Evolutionary conservation across 805 yeast species (phyloP).

Genomic region (Zygosaccharomyces gambellarensis): DNA sequence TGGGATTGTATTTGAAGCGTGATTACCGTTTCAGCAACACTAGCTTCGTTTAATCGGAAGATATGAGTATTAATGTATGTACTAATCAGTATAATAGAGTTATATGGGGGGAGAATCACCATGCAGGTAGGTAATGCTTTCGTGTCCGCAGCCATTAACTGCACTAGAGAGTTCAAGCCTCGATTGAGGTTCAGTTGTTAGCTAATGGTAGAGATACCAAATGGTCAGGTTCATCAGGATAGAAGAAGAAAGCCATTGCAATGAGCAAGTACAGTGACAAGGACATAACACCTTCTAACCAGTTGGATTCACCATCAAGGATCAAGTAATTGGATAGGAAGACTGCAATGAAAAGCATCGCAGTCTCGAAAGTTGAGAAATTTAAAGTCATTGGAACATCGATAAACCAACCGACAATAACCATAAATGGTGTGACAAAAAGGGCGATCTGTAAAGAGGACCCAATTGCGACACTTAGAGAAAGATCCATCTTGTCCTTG

Average conservation of each 20-base stretch:
- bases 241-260: conserved; percentile 84
- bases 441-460: conserved; percentile 92
- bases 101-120: no score
- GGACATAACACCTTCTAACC: conserved; percentile 95
- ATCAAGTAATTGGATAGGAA: conserved; percentile 82
- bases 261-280: conserved; percentile 80
- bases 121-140: no score
- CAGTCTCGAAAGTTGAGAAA: conserved; percentile 91
- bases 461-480: conserved; percentile 95
- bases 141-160: no score
- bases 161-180: no score
- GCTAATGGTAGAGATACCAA: not conserved
- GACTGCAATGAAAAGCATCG: conserved; percentile 83
- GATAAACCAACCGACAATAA: conserved; percentile 85
- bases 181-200: not conserved
- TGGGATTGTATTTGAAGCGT: not conserved
- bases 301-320: conserved; percentile 90
- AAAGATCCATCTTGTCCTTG: conserved; percentile 96
- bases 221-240: conserved; percentile 53
- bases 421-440: conserved; percentile 94
- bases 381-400: conserved; percentile 89
- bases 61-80: not conserved
- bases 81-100: not conserved
- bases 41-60: not conserved
- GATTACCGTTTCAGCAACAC: not conserved